Conservation (phyloP, 768 basidiomycete species). For the Leccinellum rugosiceps region DNA sequence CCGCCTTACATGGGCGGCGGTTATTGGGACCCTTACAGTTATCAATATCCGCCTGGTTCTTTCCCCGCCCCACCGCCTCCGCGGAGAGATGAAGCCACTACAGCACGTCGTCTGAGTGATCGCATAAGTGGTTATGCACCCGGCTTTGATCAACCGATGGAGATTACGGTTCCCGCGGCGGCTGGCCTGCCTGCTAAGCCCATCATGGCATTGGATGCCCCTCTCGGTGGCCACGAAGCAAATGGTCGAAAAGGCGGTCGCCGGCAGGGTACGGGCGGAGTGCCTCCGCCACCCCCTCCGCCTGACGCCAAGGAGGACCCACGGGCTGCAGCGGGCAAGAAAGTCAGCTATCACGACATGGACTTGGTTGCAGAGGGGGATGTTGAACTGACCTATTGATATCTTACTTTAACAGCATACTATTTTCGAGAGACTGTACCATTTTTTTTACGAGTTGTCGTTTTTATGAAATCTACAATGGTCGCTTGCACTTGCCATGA, state of each 20-base stretch:
- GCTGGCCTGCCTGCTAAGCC: slow-evolving; percentile 84
- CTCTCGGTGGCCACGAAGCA: slow-evolving; percentile 38
- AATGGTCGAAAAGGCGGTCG: slow-evolving; percentile 36
- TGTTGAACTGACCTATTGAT: slow-evolving; percentile 50
- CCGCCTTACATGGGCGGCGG: slow-evolving; percentile 39
- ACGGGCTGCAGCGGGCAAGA: slow-evolving; percentile 80
- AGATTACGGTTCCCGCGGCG: slow-evolving; percentile 52
- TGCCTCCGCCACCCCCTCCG: slow-evolving; percentile 74
- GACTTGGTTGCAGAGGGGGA: slow-evolving; percentile 86
- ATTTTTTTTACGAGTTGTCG: slow-evolving; percentile 10
- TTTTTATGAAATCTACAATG: slow-evolving; percentile 30
- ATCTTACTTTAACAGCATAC: slow-evolving; percentile 23
- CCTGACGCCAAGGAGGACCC: slow-evolving; percentile 92
- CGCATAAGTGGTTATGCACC: slow-evolving; percentile 76
- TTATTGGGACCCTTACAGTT: slow-evolving; percentile 47
- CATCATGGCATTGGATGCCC: slow-evolving; percentile 50
- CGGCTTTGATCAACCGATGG: slow-evolving; percentile 39
- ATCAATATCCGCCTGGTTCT: slow-evolving; percentile 38
- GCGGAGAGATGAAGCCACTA: slow-evolving; percentile 56
- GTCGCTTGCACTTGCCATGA: slow-evolving; percentile 24
- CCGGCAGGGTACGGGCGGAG: slow-evolving; percentile 39
- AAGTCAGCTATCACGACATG: slow-evolving; percentile 95
- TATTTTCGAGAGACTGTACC: slow-evolving; percentile 23
- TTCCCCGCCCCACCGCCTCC: slow-evolving; percentile 37
- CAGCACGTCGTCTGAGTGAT: slow-evolving; percentile 68